Conservation (phyloP, 163 green algal genomes). For the Chlamydomonas reinhardtii region DNA sequence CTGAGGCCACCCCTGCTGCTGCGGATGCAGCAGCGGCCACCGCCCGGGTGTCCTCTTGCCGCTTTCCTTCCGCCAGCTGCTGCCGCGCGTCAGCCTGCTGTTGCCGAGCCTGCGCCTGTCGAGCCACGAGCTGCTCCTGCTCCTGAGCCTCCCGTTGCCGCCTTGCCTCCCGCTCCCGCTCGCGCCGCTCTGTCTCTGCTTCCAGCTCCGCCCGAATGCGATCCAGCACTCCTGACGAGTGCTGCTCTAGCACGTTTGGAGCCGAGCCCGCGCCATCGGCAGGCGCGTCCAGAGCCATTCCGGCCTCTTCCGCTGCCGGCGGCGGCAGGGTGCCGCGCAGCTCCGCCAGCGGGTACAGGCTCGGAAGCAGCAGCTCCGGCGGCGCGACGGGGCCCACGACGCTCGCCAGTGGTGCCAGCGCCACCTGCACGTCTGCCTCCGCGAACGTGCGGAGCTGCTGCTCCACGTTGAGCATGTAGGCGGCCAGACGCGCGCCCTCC, state of each 20-base stretch:
- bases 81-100: too few relatives aligned
- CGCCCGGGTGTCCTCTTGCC: background rate
- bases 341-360: background rate
- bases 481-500: background rate
- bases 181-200: background rate
- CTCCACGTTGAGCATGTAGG: constrained; percentile 1
- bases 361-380: constrained; percentile 24
- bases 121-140: too few relatives aligned
- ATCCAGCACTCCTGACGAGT: background rate
- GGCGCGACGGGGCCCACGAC: constrained; percentile 16
- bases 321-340: constrained; percentile 16
- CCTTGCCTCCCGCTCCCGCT: background rate
- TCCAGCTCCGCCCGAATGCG: constrained; percentile 14
- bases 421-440: constrained; percentile 40
- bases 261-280: too few relatives aligned
- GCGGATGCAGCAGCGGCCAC: too few relatives aligned
- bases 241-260: background rate
- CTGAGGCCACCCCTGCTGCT: too few relatives aligned
- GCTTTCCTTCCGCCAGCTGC: background rate
- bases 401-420: background rate
- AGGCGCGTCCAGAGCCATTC: too few relatives aligned
- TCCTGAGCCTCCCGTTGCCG: background rate
- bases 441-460: constrained; percentile 10
- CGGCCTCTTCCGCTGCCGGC: background rate
- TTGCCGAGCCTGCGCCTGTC: too few relatives aligned